phyloP scores from a whole-genome alignment of 768 basidiomycete genomes.

The Kwoniella sp. region DNA sequence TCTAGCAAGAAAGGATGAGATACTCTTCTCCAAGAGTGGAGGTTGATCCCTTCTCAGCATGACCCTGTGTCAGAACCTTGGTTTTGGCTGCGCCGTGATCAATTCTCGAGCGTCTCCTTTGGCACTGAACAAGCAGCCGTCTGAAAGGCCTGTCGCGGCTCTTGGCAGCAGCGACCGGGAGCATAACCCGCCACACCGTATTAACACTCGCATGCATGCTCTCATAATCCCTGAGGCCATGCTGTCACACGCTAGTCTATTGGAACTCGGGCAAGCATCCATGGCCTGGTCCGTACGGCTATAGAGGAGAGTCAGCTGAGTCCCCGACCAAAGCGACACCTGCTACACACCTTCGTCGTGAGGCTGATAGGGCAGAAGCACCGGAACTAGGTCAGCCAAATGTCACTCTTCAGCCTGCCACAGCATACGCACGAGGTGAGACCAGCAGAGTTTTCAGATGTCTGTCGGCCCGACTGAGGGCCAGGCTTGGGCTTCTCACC shows the following conservation, averaged over 20 bases:
- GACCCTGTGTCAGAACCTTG: too few relatives aligned
- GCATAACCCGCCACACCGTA: too few relatives aligned
- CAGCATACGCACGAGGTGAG: constrained; percentile 58
- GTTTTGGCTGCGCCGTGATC: too few relatives aligned
- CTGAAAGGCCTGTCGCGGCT: too few relatives aligned
- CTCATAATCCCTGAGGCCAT: too few relatives aligned
- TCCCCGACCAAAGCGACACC: neutral
- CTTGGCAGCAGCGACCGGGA: too few relatives aligned
- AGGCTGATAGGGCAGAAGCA: constrained; percentile 9
- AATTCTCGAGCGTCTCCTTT: too few relatives aligned
- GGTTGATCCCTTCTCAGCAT: too few relatives aligned
- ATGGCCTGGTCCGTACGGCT: constrained; percentile 94
- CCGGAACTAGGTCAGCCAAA: neutral
- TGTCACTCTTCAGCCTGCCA: neutral
- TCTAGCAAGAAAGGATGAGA: too few relatives aligned
- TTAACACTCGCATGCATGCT: too few relatives aligned
- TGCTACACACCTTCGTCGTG: constrained; percentile 15
- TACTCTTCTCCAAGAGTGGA: too few relatives aligned
- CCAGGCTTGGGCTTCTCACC: constrained; percentile 89
- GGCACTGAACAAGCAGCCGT: too few relatives aligned
- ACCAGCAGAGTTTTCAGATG: constrained; percentile 90
- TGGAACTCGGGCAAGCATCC: constrained; percentile 79
- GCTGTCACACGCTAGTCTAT: constrained; percentile 57
- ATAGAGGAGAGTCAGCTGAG: neutral
- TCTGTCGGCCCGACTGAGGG: constrained; percentile 78